Conservation (phyloP, 805 yeast genomes). For the Hanseniaspora nectarophila region DNA sequence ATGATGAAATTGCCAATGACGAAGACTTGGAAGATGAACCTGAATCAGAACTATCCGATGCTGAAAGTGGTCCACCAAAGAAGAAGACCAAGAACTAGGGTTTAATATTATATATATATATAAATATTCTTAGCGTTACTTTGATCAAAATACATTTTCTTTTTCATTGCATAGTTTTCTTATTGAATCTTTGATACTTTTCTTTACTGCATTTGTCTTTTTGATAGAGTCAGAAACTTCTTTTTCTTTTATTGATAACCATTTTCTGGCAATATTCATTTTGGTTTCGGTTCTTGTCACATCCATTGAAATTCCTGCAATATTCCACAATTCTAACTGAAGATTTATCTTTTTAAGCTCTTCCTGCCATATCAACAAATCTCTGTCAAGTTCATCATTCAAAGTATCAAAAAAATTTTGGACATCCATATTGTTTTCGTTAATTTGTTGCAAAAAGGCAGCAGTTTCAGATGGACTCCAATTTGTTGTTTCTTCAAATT, state of each 20-base stretch:
- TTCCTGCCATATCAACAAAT: slow-evolving; percentile 3
- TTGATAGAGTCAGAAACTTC: not conserved
- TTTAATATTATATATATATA: not conserved
- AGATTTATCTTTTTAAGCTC: not conserved
- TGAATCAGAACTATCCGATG: not conserved
- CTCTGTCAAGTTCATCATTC: slow-evolving; percentile 5
- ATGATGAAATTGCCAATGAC: slow-evolving; percentile 16
- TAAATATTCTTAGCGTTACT: not conserved
- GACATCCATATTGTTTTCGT: not conserved
- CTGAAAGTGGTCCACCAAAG: slow-evolving; percentile 10
- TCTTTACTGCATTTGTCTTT: not conserved
- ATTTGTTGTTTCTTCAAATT: slow-evolving; percentile 6
- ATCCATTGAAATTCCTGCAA: slow-evolving; percentile 9
- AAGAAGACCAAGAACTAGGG: slow-evolving; percentile 4
- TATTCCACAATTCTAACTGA: slow-evolving; percentile 3
- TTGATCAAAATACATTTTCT: not conserved
- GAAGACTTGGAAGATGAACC: slow-evolving; percentile 11
- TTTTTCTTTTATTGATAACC: slow-evolving; percentile 1
- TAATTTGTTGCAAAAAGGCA: not conserved
- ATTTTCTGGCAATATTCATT: not conserved
- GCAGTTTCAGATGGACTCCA: not conserved
- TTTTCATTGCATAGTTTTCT: not conserved
- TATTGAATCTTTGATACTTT: slow-evolving; percentile 3
- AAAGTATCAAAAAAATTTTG: not conserved
- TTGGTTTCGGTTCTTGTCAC: not conserved